These are phyloP conservation scores for Balakata baccata DNA, from an alignment of 345 rosid species.

Conservation along the genomic window DNA sequence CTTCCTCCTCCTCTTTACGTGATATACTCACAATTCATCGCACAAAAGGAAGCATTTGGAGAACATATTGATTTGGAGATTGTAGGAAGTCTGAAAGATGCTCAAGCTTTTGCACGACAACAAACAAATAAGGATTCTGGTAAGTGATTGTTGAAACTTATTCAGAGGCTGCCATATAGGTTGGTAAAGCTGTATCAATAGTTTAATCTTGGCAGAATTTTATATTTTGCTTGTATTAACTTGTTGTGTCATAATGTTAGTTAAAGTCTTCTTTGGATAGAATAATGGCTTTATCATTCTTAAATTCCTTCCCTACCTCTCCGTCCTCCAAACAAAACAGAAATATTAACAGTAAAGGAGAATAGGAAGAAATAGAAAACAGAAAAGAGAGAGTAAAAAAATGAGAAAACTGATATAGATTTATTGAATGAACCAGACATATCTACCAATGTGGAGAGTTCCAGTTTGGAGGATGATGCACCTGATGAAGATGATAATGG, in stretches of 20 bases:
- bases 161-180: not conserved
- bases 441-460: conserved; percentile 49
- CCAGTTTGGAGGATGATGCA: conserved; percentile 68
- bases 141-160: conserved; percentile 19
- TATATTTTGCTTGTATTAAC: not conserved
- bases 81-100: conserved; percentile 72
- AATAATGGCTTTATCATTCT: not conserved
- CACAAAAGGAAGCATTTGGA: conserved; percentile 85
- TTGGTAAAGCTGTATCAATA: not conserved
- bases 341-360: not conserved
- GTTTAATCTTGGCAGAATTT: not conserved
- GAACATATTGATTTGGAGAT: conserved; percentile 70
- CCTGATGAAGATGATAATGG: conserved; percentile 83
- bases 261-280: not conserved
- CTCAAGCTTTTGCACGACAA: conserved; percentile 62
- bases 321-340: too few relatives aligned
- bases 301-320: not conserved
- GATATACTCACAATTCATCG: conserved; percentile 69
- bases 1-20: conserved; percentile 90
- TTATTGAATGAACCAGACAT: conserved; percentile 42
- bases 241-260: not conserved
- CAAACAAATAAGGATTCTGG: conserved; percentile 73
- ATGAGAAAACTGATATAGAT: not conserved
- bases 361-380: not conserved
- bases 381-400: not conserved